Percentiles rank a stretch among this genome's conserved stretches.
Evolutionary conservation across 805 yeast species (phyloP).

Genomic region (Torulaspora delbrueckii): DNA sequence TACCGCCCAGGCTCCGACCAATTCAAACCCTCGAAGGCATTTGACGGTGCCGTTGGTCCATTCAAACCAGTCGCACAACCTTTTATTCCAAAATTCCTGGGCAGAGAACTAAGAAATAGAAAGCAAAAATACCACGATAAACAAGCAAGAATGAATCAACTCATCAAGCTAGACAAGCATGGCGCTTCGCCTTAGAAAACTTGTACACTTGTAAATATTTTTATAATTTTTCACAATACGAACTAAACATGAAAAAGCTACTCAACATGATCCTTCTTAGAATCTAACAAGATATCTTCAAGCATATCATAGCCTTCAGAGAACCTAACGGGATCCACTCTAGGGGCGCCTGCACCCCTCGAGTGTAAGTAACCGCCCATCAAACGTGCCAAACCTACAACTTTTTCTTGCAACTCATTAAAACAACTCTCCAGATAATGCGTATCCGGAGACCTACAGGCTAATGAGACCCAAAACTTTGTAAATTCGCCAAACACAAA

Average conservation of each 20-base stretch:
- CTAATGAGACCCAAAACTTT: conserved; percentile 12
- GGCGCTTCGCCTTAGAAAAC: not conserved
- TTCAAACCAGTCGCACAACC: conserved; percentile 59
- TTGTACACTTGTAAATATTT: conserved; percentile 2
- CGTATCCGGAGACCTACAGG: conserved; percentile 10
- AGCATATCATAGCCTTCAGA: conserved; percentile 21
- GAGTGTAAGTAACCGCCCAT: conserved; percentile 2
- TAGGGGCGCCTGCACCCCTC: not conserved
- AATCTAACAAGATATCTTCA: conserved; percentile 20
- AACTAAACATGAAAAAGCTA: conserved; percentile 1
- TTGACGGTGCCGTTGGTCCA: conserved; percentile 61
- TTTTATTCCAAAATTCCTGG: conserved; percentile 50
- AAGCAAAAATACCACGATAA: conserved; percentile 30
- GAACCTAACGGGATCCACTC: not conserved
- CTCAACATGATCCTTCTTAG: conserved; percentile 2
- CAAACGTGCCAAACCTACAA: not conserved
- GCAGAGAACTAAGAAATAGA: conserved; percentile 44
- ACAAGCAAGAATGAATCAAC: conserved; percentile 15
- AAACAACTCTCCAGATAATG: conserved; percentile 9
- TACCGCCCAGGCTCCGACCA: conserved; percentile 60
- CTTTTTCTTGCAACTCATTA: conserved; percentile 6
- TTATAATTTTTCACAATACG: not conserved
- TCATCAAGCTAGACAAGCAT: conserved; percentile 14
- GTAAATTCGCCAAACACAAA: conserved; percentile 18
- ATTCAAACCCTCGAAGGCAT: conserved; percentile 62